A percentile compares a stretch with the other conserved stretches of the same genome.
Evolutionary conservation across 2,329 filamentous ascomycete species (phyloP).

Genomic region (Colletotrichum acutatum): DNA sequence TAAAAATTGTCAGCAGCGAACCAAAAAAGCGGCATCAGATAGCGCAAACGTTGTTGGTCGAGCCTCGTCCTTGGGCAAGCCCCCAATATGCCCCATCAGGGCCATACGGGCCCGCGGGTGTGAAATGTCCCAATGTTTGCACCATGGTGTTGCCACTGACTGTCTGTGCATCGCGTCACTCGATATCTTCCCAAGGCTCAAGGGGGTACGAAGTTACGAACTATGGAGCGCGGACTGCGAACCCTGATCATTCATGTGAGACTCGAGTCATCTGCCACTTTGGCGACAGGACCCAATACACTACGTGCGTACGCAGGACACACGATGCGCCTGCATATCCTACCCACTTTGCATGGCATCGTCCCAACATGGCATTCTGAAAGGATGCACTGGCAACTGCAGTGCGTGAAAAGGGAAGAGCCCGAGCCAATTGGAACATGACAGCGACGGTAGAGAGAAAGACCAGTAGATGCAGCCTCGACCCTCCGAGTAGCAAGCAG

Average conservation of each 20-base stretch:
- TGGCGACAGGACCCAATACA: constrained; percentile 1
- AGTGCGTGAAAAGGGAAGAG: neutral
- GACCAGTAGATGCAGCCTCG: neutral
- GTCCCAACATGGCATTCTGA: neutral
- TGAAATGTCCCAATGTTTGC: neutral
- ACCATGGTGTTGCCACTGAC: constrained; percentile 19
- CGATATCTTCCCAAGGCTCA: neutral
- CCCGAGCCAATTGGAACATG: neutral
- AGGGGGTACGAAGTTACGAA: no score
- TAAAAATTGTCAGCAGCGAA: neutral
- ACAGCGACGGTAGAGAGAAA: neutral
- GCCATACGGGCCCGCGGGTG: neutral
- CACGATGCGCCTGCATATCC: neutral
- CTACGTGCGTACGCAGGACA: constrained; percentile 2
- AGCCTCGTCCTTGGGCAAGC: neutral
- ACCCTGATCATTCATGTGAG: neutral
- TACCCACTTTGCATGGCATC: neutral
- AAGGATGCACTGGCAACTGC: neutral
- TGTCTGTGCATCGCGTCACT: constrained; percentile 13
- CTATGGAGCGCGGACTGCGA: neutral
- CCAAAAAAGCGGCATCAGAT: neutral
- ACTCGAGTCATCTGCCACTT: constrained; percentile 6
- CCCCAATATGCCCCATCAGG: neutral
- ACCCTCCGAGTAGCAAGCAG: neutral
- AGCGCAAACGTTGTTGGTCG: neutral